Base-by-base conservation (phyloP, 768 basidiomycete species). In the Suillus clintonianus region DNA sequence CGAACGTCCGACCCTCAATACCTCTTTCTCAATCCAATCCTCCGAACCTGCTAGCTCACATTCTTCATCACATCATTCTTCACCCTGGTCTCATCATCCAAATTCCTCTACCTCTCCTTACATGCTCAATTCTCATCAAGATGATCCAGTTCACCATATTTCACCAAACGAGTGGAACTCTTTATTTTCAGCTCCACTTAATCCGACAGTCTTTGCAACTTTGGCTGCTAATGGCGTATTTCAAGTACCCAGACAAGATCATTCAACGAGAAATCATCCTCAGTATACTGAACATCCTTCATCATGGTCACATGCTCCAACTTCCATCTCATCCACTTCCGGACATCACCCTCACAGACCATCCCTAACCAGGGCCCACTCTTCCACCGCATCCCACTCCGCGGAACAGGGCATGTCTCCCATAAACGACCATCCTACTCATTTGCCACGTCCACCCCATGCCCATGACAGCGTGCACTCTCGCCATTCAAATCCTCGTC, bases 161-260 rank as follows among this genome's bases (percentile, higher is more conserved):
- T 54, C 69, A 7, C 68, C 62, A 60, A 72, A 72, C n/a, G 81
- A 82, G 39, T 91, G 90, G 90, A 76, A 74, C 30, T 77, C 80
- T 67, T 59, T 89, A 22, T 89, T 89, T 73, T 79, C 89, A n/a
- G 72, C 83, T 4, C 86, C 90, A 2, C 78, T 90, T 57, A 82
- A 88, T 64, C 86, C 88, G 7, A 72, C 82, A 50, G 77, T 86
- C 39, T 90, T 89, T 68, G 83, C 86, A 45, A 82, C 84, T 41
- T 82, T 91, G 48, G 82, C 85, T 14, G 83, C 88, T 4, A 86
- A 85, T 69, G 86, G 85, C 68, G 79, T 86, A 53, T 75, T 91
- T 80, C 79, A 67, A 71, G 68, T 70, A 70, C 69, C 74, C 60
- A 66, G 62, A 36, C n/a, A 67, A 56, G 62, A 42, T 58, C 10